Conservation (phyloP, 1,284 basidiomycete genomes). For the Trametes pubescens region DNA sequence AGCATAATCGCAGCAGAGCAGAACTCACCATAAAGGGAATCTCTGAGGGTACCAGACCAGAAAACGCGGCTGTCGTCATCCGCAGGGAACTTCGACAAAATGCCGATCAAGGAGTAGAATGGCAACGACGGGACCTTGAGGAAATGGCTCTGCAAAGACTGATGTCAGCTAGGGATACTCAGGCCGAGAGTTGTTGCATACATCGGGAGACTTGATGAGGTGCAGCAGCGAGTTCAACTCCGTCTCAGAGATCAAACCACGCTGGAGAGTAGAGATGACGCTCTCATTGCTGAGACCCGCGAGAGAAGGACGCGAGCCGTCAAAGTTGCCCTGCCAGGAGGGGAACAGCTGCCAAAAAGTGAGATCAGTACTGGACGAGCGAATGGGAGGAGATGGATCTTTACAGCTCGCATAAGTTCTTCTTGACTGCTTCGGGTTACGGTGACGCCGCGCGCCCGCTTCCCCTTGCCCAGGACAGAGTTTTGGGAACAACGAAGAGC, state of each 20-base stretch:
- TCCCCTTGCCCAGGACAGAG: conserved; percentile 76
- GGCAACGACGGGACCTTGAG: conserved; percentile 82
- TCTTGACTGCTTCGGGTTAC: conserved; percentile 79
- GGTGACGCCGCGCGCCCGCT: conserved; percentile 79
- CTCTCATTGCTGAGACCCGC: conserved; percentile 63
- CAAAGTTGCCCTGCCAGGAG: conserved; percentile 79
- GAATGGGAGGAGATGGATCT: conserved; percentile 36
- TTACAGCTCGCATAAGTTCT: conserved; percentile 78
- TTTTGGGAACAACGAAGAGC: conserved; percentile 71
- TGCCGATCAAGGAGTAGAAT: conserved; percentile 75
- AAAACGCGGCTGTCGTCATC: conserved; percentile 77
- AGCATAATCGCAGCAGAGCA: neutral
- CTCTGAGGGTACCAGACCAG: conserved; percentile 66
- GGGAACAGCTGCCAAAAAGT: conserved; percentile 66
- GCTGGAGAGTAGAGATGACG: conserved; percentile 62
- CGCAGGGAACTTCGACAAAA: conserved; percentile 77
- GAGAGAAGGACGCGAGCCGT: conserved; percentile 70
- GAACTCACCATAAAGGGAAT: conserved; percentile 68
- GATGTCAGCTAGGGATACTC: too few relatives aligned
- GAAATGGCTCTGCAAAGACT: conserved; percentile 72
- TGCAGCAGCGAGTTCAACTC: conserved; percentile 71
- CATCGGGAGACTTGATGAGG: conserved; percentile 78
- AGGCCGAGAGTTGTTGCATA: conserved; percentile 50
- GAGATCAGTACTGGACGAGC: neutral
- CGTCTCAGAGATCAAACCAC: conserved; percentile 67